phyloP scores from a whole-genome alignment of 1,284 basidiomycete species.

The Anthracocystis walkeri region DNA sequence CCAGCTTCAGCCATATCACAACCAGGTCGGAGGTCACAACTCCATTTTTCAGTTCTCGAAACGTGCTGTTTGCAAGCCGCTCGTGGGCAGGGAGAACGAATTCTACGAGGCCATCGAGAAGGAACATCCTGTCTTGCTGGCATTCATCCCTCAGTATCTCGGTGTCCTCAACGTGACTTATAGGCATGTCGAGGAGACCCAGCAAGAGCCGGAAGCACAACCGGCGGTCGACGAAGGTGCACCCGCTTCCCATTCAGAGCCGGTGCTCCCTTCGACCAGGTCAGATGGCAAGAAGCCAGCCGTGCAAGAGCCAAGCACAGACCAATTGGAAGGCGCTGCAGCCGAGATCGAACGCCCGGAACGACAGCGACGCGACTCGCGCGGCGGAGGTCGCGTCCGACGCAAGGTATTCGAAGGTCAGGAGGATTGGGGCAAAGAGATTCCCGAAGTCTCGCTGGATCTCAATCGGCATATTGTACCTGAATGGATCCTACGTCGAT shows the following conservation, averaged over 20 bases:
- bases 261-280: neutral
- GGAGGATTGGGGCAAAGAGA: conserved; percentile 66
- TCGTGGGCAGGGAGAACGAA: conserved; percentile 94
- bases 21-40: conserved; percentile 96
- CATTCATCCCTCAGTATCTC: conserved; percentile 94
- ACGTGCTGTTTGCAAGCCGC: conserved; percentile 97
- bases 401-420: conserved; percentile 67
- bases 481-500: conserved; percentile 79
- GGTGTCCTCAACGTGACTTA: conserved; percentile 99
- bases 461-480: conserved; percentile 95
- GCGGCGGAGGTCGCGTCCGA: conserved; percentile 20
- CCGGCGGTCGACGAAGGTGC: neutral
- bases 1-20: conserved; percentile 92
- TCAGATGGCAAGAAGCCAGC: neutral
- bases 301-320: neutral
- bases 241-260: conserved; percentile 4
- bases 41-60: conserved; percentile 99
- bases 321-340: neutral
- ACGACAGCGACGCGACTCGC: conserved; percentile 20
- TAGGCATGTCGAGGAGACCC: conserved; percentile 52
- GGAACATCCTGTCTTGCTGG: conserved; percentile 88
- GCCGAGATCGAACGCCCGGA: conserved; percentile 1
- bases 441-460: conserved; percentile 83
- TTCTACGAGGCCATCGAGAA: conserved; percentile 97
- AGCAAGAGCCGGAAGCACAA: conserved; percentile 9